Evolutionary conservation across 1,284 basidiomycete genomes (phyloP), one percentile per base, ranked within the genome.

Genomic region (Melampsora larici-populina): DNA sequence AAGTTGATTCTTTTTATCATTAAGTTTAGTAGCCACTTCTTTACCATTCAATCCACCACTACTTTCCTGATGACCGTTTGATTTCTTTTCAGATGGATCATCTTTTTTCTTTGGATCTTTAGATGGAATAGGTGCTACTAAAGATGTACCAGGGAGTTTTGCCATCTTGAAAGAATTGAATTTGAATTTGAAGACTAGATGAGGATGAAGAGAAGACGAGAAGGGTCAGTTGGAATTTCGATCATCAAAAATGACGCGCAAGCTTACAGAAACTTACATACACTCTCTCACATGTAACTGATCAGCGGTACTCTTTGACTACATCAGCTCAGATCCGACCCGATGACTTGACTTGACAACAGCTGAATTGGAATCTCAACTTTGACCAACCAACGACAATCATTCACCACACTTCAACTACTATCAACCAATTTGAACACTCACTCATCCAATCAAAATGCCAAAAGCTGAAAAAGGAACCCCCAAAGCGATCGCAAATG

Each of bases 401-500:
- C 48, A 49, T 49, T 21, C 48, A 49, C 11, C 11, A 11, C 17
- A 55, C 3, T 24, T 55, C 51, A 55, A 21, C 6, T 55, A n/a
- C n/a, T n/a, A n/a, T 15, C 5, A 55, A 55, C 51, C 24, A 55
- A 21, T 15, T 55, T 24, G 24, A 18, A 18, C 5, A 55, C 18
- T 24, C 51, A 55, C n/a, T n/a, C n/a, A n/a, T n/a, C n/a, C n/a
- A n/a, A n/a, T 36, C 78, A 75, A 74, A 40, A 79, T 79, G 79
- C 79, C 79, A 29, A 79, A 78, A 77, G 79, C 79, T 29, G 79
- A 79, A 48, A 79, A 79, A 72, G 81, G 81, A 17, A 74, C 80
- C 0, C 67, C 78, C 18, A 97, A 97, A 86, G 93, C 90, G 83
- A 86, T 96, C 78, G 92, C 92, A 29, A 97, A 97, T 85, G 91